Evolutionary conservation across 2,329 filamentous ascomycete genomes (phyloP).

Genomic region (Botrytis byssoidea): DNA sequence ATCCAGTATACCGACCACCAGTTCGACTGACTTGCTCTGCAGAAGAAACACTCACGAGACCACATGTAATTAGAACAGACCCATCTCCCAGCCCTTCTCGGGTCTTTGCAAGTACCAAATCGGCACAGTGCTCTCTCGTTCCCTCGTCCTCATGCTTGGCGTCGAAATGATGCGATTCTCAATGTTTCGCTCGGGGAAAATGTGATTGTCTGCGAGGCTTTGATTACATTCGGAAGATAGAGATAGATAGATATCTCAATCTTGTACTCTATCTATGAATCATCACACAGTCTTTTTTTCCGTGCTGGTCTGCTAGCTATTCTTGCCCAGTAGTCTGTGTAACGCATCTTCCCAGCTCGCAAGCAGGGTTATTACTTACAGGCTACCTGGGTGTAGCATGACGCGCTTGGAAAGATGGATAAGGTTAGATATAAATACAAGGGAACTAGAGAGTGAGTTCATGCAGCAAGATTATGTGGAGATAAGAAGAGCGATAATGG

Average conservation of each 20-base stretch:
- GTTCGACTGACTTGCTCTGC: not conserved
- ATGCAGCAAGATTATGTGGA: not conserved
- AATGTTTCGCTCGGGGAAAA: not conserved
- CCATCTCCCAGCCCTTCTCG: not conserved
- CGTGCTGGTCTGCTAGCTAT: not conserved
- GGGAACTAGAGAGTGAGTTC: not conserved
- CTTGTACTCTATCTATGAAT: not conserved
- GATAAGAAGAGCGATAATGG: constrained; percentile 13
- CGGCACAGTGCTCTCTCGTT: not conserved
- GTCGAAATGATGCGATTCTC: not conserved
- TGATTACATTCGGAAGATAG: not conserved
- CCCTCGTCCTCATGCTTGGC: not conserved
- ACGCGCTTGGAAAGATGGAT: constrained; percentile 3
- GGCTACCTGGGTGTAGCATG: not conserved
- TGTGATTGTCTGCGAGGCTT: not conserved
- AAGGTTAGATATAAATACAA: not conserved
- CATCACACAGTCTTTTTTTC: not conserved
- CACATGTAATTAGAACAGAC: constrained; percentile 1
- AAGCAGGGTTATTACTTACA: not conserved
- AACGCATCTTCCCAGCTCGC: not conserved
- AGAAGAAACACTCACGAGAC: constrained; percentile 13
- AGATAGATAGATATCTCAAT: not conserved
- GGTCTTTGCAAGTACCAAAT: not conserved
- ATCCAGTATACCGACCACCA: not conserved
- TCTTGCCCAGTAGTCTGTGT: not conserved